Evolutionary conservation across 2,329 filamentous ascomycete genomes (phyloP), one percentile per base, ranked within the genome.

Genomic region (Hypoxylon sp.): DNA sequence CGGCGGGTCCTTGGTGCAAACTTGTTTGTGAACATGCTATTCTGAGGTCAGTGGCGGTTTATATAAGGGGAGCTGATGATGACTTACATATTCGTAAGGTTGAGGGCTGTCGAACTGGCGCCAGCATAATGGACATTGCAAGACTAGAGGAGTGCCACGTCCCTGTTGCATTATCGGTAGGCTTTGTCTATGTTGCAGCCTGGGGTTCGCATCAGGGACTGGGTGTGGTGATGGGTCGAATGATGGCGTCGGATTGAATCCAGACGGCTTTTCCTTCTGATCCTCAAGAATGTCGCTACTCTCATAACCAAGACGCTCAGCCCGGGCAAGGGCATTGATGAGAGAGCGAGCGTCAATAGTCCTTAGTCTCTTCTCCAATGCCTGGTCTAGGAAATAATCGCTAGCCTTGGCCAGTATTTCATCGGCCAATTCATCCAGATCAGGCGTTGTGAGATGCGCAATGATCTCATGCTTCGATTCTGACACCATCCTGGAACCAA

Each of bases 301-400:
- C 54, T 87, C 83, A 61, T 89, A 89, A 1, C 87, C 87, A 0
- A 89, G 81, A 2, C 87, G 85, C 71, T 88, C 85, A 1, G 87
- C 86, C 37, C 83, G 80, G 1, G 87, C 87, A 19, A 89, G 80
- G 13, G 86, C 85, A 63, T 88, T 88, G 59, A 89, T 84, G 2
- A 89, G 81, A 13, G 84, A 81, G 26, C 85, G 82, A 0, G 86
- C 86, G 9, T 83, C 82, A 57, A 89, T 88, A 1, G 85, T 87
- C 50, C 81, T 80, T 3, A 89, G 79, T 0, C 87, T 84, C 59
- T 77, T 80, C 17, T 84, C 83, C n/a, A 89, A 74, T 3, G 83
- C 85, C 59, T 80, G 82, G 73, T 88, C 87, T 1, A 89, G 80
- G 59, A 89, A 87, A 0, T 70, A 63, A 33, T 84, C 77, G 69